Evolutionary conservation across 2,329 filamentous ascomycete genomes (phyloP).

Genomic region (Pseudogymnoascus sp.): DNA sequence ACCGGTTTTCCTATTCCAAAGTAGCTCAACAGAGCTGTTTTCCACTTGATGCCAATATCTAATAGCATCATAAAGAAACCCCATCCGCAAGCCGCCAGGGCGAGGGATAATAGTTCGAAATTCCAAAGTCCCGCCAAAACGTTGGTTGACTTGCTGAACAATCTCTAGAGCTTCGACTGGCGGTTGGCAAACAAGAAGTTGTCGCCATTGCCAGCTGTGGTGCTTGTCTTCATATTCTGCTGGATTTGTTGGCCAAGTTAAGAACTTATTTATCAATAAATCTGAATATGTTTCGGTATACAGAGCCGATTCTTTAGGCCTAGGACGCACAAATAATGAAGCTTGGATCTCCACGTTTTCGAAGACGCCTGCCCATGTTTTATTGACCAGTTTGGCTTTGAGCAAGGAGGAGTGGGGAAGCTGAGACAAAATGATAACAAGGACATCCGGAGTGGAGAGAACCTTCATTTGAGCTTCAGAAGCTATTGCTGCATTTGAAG

Average conservation of each 20-base stretch:
- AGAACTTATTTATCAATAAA: conserved; percentile 12
- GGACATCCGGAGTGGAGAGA: conserved; percentile 10
- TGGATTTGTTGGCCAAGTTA: conserved; percentile 8
- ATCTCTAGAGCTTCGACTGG: conserved; percentile 14
- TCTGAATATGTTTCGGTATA: conserved; percentile 13
- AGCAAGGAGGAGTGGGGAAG: conserved; percentile 13
- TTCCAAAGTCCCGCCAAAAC: conserved; percentile 10
- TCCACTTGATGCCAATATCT: conserved; percentile 14
- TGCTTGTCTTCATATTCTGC: background rate
- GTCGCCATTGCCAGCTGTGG: conserved; percentile 13
- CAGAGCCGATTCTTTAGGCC: conserved; percentile 11
- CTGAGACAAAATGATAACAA: conserved; percentile 13
- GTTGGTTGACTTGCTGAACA: conserved; percentile 13
- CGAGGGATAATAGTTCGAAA: conserved; percentile 9
- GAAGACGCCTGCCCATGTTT: conserved; percentile 12
- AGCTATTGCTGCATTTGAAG: background rate
- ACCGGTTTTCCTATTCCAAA: conserved; percentile 5
- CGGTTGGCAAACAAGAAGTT: conserved; percentile 15
- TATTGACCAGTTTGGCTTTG: conserved; percentile 11
- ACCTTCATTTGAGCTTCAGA: conserved; percentile 11
- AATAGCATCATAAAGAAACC: conserved; percentile 14
- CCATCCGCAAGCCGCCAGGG: conserved; percentile 12
- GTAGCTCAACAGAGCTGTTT: background rate
- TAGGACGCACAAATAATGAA: conserved; percentile 12
- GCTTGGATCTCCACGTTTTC: conserved; percentile 10